Evolutionary conservation across 176 grass and related monocot species (phyloP).

Genomic region (Cocos nucifera): DNA sequence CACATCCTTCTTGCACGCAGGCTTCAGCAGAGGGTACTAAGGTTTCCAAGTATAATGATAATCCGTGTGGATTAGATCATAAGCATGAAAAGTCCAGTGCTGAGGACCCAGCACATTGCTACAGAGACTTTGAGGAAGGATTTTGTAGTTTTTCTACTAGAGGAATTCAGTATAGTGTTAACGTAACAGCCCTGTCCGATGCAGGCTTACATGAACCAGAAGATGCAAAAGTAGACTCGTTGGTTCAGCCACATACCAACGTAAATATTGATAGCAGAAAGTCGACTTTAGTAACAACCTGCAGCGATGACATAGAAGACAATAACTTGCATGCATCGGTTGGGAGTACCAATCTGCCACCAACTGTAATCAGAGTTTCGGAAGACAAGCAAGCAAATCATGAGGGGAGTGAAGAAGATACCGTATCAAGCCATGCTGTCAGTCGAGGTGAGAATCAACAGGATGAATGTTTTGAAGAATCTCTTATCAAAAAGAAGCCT

Average conservation of each 20-base stretch:
- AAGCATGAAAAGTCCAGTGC: neutral
- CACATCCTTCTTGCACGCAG: slow-evolving; percentile 4
- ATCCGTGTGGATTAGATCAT: too few relatives aligned
- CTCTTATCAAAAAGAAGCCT: slow-evolving; percentile 7
- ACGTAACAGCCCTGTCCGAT: neutral
- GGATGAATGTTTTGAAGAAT: slow-evolving; percentile 15
- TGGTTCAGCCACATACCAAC: neutral
- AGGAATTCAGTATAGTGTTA: neutral
- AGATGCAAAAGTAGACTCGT: neutral
- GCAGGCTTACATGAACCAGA: slow-evolving; percentile 18
- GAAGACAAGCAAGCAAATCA: slow-evolving; percentile 12
- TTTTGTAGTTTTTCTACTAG: neutral
- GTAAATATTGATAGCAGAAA: slow-evolving; percentile 20
- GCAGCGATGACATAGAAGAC: slow-evolving; percentile 17
- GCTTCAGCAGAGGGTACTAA: slow-evolving; percentile 15
- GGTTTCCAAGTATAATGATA: slow-evolving; percentile 2
- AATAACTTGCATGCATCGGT: slow-evolving; percentile 48
- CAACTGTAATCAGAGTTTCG: slow-evolving; percentile 9
- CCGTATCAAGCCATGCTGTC: slow-evolving; percentile 27
- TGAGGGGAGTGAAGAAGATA: slow-evolving; percentile 39
- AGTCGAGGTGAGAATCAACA: slow-evolving; percentile 2
- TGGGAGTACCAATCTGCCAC: slow-evolving; percentile 37
- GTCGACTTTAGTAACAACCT: slow-evolving; percentile 18
- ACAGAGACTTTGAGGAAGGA: slow-evolving; percentile 1
- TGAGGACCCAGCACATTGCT: neutral